Conservation (phyloP, 768 basidiomycete genomes). For the Psilocybe subaeruginosa region DNA sequence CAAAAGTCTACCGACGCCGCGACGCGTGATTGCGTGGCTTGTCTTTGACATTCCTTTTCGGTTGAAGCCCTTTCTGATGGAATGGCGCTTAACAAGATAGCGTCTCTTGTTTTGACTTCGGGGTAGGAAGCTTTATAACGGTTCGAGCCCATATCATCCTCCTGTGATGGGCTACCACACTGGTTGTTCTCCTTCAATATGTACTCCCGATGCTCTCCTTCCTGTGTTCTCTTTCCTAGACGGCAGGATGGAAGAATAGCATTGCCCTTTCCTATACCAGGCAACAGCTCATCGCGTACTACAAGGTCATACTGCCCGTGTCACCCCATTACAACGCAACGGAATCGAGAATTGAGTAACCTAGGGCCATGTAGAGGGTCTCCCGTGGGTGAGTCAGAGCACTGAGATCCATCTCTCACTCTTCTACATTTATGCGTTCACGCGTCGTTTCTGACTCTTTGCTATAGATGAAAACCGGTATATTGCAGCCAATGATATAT, state of each 20-base stretch:
- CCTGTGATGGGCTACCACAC: background rate
- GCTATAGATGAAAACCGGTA: no score
- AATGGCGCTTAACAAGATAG: conserved; percentile 7
- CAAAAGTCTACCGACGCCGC: background rate
- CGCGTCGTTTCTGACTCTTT: background rate
- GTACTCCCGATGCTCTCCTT: conserved; percentile 2
- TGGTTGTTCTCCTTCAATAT: conserved; percentile 1
- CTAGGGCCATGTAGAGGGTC: background rate
- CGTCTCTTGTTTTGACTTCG: conserved; percentile 8
- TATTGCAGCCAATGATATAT: background rate
- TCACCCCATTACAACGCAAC: background rate
- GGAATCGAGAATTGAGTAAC: background rate
- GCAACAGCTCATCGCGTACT: background rate
- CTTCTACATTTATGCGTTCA: no score
- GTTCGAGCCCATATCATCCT: background rate
- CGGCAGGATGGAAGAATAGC: conserved; percentile 3
- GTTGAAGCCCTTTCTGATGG: background rate
- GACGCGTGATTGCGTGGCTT: background rate
- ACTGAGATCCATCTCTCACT: background rate
- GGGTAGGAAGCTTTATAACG: background rate
- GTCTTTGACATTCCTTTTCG: background rate
- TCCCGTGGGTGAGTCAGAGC: background rate
- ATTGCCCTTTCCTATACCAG: background rate
- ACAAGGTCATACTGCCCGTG: background rate
- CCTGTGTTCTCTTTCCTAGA: conserved; percentile 4